Conservation (phyloP, 805 yeast genomes). For the Dipodascus albidus region DNA sequence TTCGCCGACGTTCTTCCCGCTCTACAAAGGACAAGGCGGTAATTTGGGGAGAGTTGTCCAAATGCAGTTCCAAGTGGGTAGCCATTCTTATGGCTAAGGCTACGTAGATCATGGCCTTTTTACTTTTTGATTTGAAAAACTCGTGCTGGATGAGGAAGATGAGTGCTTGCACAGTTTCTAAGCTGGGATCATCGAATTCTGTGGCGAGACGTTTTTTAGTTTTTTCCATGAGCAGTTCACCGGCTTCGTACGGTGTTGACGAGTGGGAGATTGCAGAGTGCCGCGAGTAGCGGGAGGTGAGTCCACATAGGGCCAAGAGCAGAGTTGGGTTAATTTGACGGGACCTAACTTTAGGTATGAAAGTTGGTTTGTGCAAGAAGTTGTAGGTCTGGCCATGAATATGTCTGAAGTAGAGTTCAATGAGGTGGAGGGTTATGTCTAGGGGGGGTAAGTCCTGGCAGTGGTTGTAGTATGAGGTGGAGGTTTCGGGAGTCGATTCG, state of each 20-base stretch:
- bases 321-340: conserved; percentile 21
- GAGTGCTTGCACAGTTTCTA: conserved; percentile 26
- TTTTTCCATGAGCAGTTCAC: conserved; percentile 12
- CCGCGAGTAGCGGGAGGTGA: conserved; percentile 25
- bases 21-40: conserved; percentile 21
- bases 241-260: conserved; percentile 6
- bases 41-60: conserved; percentile 15
- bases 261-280: conserved; percentile 19
- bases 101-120: conserved; percentile 26
- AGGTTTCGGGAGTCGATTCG: background rate
- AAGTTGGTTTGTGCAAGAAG: conserved; percentile 24
- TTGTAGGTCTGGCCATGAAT: conserved; percentile 26
- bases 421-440: conserved; percentile 21
- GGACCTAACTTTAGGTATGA: conserved; percentile 18
- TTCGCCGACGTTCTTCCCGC: conserved; percentile 24
- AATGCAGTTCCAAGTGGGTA: conserved; percentile 20
- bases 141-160: conserved; percentile 25
- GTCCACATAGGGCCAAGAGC: conserved; percentile 25
- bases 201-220: conserved; percentile 12
- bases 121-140: conserved; percentile 24
- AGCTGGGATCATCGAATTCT: conserved; percentile 20
- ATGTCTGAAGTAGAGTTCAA: conserved; percentile 25
- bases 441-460: conserved; percentile 11
- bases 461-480: background rate
- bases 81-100: conserved; percentile 28